Evolutionary conservation across 2,329 filamentous ascomycete species (phyloP), one percentile per base, ranked within the genome.

Genomic region (Alternaria brassicicola): DNA sequence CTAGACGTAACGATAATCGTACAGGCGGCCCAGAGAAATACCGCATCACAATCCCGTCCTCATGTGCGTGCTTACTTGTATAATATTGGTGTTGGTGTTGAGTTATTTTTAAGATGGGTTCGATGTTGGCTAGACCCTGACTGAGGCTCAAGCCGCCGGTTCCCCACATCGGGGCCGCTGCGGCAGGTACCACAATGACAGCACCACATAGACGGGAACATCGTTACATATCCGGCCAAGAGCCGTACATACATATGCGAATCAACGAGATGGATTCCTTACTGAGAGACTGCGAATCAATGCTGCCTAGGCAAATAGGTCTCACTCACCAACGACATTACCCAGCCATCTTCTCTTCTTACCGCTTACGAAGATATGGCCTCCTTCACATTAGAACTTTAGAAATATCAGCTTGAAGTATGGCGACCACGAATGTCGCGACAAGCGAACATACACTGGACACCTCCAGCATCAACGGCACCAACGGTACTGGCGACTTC

Each of bases 161-260:
- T 58, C 55, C 55, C 55, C 55, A 48, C 55, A 54, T 55, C 42
- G 55, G 55, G 51, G 45, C 43, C 55, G 55, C 38, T 50, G n/a
- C 39, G 45, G 35, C 26, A 49, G 38, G 25, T 50, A 54, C 42
- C 55, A 54, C 28, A 26, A 55, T 55, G 51, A 58, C 51, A 43
- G 41, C 55, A 49, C 45, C 31, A 49, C 15, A n/a, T 15, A 12
- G 9, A 31, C 19, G 19, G 13, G 8, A 35, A 35, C 43, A n/a
- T 47, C 19, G 28, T 25, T 33, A 13, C 19, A 33, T 35, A 35
- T 33, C 43, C 43, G 43, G n/a, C 3, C 15, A 17, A 47, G 41
- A 35, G 15, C 43, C 19, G 28, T 47, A 10, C 2, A 15, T 33
- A 46, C 6, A 33, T 9, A n/a, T 15, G 19, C 28, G 28, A 9